Percentiles rank a stretch among this genome's conserved stretches.
Evolutionary conservation across 2,329 filamentous ascomycete species (phyloP).

Genomic region (Trichoderma sp.): DNA sequence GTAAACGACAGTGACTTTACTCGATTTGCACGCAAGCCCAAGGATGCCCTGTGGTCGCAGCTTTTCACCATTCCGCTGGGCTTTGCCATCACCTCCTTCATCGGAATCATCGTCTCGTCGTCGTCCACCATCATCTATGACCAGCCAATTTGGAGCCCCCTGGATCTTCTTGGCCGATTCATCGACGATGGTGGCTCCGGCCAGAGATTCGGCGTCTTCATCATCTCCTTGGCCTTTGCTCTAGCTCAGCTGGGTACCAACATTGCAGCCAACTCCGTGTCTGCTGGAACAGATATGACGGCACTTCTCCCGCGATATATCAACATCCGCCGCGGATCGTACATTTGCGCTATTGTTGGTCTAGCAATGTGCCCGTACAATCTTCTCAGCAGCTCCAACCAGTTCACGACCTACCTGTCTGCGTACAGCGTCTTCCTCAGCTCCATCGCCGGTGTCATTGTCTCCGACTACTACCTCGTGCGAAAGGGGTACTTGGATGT

Average conservation of each 20-base stretch:
- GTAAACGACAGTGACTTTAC: slow-evolving; percentile 81
- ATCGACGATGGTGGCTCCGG: slow-evolving; percentile 65
- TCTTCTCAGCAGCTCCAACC: slow-evolving; percentile 70
- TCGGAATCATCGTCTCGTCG: slow-evolving; percentile 76
- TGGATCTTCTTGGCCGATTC: slow-evolving; percentile 64
- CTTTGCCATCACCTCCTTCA: slow-evolving; percentile 79
- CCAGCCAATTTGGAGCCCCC: slow-evolving; percentile 70
- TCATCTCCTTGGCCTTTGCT: slow-evolving; percentile 68
- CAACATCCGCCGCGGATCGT: slow-evolving; percentile 83
- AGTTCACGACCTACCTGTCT: slow-evolving; percentile 88
- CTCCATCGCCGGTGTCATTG: slow-evolving; percentile 88
- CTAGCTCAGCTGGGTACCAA: slow-evolving; percentile 84
- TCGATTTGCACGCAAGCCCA: slow-evolving; percentile 75
- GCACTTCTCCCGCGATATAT: slow-evolving; percentile 76
- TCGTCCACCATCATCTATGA: slow-evolving; percentile 67
- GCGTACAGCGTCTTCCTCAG: slow-evolving; percentile 94
- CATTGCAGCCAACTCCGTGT: slow-evolving; percentile 82
- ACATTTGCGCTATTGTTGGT: slow-evolving; percentile 76
- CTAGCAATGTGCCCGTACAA: slow-evolving; percentile 87
- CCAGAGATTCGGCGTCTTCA: slow-evolving; percentile 72
- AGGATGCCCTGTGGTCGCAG: slow-evolving; percentile 78
- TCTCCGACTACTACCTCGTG: slow-evolving; percentile 83
- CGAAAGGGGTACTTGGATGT: slow-evolving; percentile 78
- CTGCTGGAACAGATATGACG: slow-evolving; percentile 79
- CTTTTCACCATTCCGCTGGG: slow-evolving; percentile 69